These are phyloP conservation scores for Skeletonema potamos DNA, from an alignment of 108 stramenopile species.

Conservation along the genomic window DNA sequence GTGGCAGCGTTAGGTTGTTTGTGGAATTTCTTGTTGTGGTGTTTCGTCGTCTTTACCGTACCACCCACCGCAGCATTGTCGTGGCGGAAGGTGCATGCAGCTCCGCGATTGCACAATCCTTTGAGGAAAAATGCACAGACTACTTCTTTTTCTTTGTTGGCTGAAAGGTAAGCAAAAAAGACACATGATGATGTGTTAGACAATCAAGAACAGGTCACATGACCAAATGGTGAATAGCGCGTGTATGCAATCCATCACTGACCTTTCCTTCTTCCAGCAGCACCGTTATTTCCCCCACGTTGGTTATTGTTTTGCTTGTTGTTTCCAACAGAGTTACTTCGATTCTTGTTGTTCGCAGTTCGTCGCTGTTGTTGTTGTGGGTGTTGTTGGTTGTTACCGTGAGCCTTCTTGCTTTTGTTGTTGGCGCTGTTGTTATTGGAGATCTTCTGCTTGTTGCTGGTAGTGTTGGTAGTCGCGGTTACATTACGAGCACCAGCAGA, in stretches of 20 bases:
- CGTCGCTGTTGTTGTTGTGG: neutral
- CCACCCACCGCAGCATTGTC: constrained; percentile 25
- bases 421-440: neutral
- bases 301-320: neutral
- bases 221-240: neutral
- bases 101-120: constrained; percentile 70
- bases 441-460: neutral
- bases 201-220: neutral
- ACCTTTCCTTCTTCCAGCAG: neutral
- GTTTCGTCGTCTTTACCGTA: neutral
- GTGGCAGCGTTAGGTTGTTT: neutral
- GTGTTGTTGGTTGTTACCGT: neutral
- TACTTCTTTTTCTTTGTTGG: constrained; percentile 13
- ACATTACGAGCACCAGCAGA: neutral
- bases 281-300: neutral
- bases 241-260: neutral
- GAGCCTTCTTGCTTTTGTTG: neutral
- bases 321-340: neutral
- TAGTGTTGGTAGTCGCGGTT: neutral
- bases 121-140: constrained; percentile 66
- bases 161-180: neutral
- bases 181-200: neutral
- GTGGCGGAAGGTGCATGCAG: constrained; percentile 69
- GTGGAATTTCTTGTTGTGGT: neutral
- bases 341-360: neutral